Evolutionary conservation across 352 stramenopile genomes (phyloP), one percentile per base, ranked within the genome.

Genomic region (Phytophthora colocasiae): DNA sequence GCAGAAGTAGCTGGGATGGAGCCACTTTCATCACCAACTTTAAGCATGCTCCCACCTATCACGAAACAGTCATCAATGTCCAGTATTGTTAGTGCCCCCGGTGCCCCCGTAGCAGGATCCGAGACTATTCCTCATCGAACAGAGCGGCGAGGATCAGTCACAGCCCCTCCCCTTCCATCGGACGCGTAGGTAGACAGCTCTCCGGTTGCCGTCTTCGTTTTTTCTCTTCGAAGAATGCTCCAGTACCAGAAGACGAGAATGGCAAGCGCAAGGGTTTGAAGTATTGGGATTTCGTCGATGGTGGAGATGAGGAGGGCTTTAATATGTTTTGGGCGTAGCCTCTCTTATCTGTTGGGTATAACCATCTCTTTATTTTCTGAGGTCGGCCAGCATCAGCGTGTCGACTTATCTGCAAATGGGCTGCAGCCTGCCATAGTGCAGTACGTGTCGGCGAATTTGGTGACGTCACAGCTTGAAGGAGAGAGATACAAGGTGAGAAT

Each of bases 401-500:
- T 93, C 14, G 80, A 92, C 66, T 96, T 96, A 72, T 94, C 87
- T 22, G 85, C 87, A 64, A 95, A 94, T 0, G 85, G 87, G 55
- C 83, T 94, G 67, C 85, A 95, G 50, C 85, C 82, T 47, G 87
- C 82, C 85, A 95, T 95, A 11, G 87, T 92, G 77, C 75, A 89
- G 66, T 95, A 94, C 1, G 85, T 86, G 54, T 92, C 85, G 46
- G 87, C 87, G 66, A 95, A 96, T 69, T 82, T 82, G 29, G 85
- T 94, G 62, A 96, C 85, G 36, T 94, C 87, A 47, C 81, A 94
- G 70, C 87, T 93, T 36, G 44, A 65, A 34, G 26, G 17, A 59
- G 11, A 24, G 45, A 73, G 26, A 59, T 50, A 57, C 22, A 46
- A 62, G 27, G 46, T 67, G 36, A 58, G 61, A 51, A 45, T 26